Percentiles rank a stretch among this genome's conserved stretches.
These are phyloP conservation scores for Anastatica hierochuntica DNA, from an alignment of 345 rosid genomes.

Conservation along the genomic window DNA sequence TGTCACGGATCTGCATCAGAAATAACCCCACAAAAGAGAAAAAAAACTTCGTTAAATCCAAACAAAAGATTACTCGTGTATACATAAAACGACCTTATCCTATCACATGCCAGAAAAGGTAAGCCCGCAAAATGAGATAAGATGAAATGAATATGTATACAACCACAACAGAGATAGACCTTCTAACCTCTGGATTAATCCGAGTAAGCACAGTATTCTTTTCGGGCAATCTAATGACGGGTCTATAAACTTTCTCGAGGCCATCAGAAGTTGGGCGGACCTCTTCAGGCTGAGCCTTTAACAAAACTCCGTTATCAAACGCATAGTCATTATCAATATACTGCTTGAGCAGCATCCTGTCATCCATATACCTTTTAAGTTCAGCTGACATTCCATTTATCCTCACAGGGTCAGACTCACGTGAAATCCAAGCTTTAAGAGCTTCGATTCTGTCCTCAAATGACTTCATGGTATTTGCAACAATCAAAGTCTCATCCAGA, in stretches of 20 bases:
- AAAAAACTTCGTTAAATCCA: neutral
- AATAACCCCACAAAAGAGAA: neutral
- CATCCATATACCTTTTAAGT: conserved; percentile 63
- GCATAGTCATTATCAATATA: conserved; percentile 63
- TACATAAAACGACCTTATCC: neutral
- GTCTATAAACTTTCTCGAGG: conserved; percentile 65
- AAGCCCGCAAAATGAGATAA: too few species aligned
- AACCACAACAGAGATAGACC: neutral
- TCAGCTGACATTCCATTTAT: conserved; percentile 64
- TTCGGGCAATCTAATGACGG: conserved; percentile 72
- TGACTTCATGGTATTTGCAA: conserved; percentile 93
- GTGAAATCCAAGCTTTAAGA: conserved; percentile 65
- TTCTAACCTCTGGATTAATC: conserved; percentile 87
- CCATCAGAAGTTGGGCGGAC: conserved; percentile 49
- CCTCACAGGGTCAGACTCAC: conserved; percentile 68
- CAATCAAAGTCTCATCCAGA: conserved; percentile 92
- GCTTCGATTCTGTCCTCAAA: conserved; percentile 83
- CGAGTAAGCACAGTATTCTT: conserved; percentile 77
- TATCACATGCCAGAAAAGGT: too few species aligned
- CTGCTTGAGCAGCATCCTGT: conserved; percentile 74
- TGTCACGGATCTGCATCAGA: conserved; percentile 71
- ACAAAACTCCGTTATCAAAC: conserved; percentile 53
- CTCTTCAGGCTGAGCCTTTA: conserved; percentile 74
- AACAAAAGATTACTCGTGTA: neutral
- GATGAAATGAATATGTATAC: neutral